Evolutionary conservation across 2,329 filamentous ascomycete species (phyloP).

Genomic region (Paecilomyces sp.): DNA sequence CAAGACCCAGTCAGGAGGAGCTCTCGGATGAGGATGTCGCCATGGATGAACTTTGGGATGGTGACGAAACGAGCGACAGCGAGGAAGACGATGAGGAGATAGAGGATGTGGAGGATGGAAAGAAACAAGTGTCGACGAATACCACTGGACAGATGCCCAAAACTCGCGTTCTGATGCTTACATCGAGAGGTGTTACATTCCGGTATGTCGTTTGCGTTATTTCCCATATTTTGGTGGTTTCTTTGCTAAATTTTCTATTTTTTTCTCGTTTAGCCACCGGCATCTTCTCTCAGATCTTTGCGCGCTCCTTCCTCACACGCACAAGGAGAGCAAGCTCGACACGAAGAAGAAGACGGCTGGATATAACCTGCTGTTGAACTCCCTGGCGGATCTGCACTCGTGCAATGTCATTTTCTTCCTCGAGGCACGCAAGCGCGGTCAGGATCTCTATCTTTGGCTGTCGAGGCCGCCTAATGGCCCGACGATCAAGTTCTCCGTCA

Average conservation of each 20-base stretch:
- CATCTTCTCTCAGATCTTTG: conserved; percentile 88
- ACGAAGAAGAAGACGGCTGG: conserved; percentile 66
- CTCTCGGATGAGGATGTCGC: conserved; percentile 38
- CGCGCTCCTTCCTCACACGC: conserved; percentile 79
- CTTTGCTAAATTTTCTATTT: conserved; percentile 9
- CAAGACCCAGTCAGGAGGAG: conserved; percentile 41
- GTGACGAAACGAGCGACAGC: conserved; percentile 27
- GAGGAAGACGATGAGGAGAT: conserved; percentile 21
- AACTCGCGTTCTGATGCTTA: conserved; percentile 74
- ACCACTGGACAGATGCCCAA: conserved; percentile 34
- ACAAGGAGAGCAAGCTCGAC: conserved; percentile 95
- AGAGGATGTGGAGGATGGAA: conserved; percentile 14
- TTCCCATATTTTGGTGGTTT: background rate
- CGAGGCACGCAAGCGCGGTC: conserved; percentile 78
- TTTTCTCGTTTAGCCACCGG: conserved; percentile 59
- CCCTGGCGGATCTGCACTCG: conserved; percentile 71
- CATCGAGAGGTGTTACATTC: conserved; percentile 86
- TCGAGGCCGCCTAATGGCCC: conserved; percentile 82
- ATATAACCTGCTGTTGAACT: conserved; percentile 69
- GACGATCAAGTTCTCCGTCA: conserved; percentile 50
- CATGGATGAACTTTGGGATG: conserved; percentile 28
- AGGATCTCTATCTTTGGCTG: conserved; percentile 93
- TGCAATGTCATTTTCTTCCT: conserved; percentile 95
- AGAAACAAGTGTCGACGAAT: conserved; percentile 19
- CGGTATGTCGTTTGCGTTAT: conserved; percentile 46